Evolutionary conservation across 169 alveolate species (phyloP), one percentile per base, ranked within the genome.

Genomic region (Cryptosporidium felis): DNA sequence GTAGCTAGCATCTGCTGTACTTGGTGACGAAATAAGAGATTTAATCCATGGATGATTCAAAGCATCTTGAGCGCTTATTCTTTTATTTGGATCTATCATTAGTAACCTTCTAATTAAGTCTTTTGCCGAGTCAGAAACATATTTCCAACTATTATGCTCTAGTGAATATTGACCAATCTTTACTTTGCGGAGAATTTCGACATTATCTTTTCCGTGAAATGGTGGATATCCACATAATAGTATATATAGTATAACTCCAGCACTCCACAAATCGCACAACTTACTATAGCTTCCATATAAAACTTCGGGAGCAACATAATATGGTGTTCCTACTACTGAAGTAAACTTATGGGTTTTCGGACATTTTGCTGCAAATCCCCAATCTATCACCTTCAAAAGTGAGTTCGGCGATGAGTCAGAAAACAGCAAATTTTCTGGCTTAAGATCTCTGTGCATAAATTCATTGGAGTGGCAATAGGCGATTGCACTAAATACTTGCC

Each of bases 251-350:
- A 96, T 95, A n/a, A 95, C 97, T 10, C 98, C 97, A 51, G 96
- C 93, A 44, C 97, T 92, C 98, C 98, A 96, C 32, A 96, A 91
- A 88, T 97, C 99, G 90, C 99, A 97, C 61, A 90, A 89, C 91
- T 95, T 95, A 82, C 95, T 96, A 89, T 97, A 97, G 62, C 92
- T 91, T 34, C 97, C 96, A 49, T 89, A 81, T 32, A 97, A 82
- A 10, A 97, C 98, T 82, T 97, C 99, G 0, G 99, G 99, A 1
- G 99, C 98, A 23, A 97, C 95, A 90, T 96, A 97, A 85, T 97
- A 97, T 6, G 99, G 99, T 3, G 97, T 95, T 28, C 97, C 97
- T 28, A 94, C 97, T 21, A 93, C 92, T 23, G 95, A 92, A 56
- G 92, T 88, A 89, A 94, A 92, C 61, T 93, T 93, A 67, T 94